Evolutionary conservation across 2,329 filamentous ascomycete genomes (phyloP), one percentile per base, ranked within the genome.

Genomic region (Botrytis fragariae): DNA sequence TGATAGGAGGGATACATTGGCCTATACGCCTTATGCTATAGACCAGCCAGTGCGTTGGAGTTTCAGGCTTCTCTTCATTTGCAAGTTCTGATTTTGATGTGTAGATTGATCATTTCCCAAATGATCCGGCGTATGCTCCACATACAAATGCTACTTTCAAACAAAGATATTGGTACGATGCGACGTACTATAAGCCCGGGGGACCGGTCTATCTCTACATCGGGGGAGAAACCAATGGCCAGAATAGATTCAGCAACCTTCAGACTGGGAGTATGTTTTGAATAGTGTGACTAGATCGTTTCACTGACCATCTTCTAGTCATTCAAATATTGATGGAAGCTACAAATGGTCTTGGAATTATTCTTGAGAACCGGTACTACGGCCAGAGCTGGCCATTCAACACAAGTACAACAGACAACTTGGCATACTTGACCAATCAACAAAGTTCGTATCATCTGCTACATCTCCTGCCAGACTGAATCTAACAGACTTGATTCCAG

Each of bases 91-190:
- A 75, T 70, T 68, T 54, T 68, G 6, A 54, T 14, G 22, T 72
- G 75, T 79, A 83, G 78, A 84, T 86, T 75, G 84, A 86, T 75
- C 84, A 86, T 78, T 85, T 85, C 65, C 84, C 82, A 12, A 73
- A 82, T n/a, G 81, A 79, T 54, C 75, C 79, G n/a, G 78, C 79
- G 14, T 85, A 85, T 77, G 76, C 77, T 20, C 83, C 82, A 7
- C 84, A 83, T 75, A 82, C 82, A 20, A 83, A 84, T 73, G 85
- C 81, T 29, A 89, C 86, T 1, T 89, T 88, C 78, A 83, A 83
- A 68, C 87, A 88, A 78, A 83, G 86, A 64, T 89, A 87, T 78
- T 88, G 86, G 77, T 86, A 88, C 63, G 86, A 87, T 75, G 81
- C 83, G 8, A 83, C 84, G 0, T 87, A 87, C 78, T 89, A 88